Conservation (phyloP, 768 basidiomycete species). For the Boletellus ananas region DNA sequence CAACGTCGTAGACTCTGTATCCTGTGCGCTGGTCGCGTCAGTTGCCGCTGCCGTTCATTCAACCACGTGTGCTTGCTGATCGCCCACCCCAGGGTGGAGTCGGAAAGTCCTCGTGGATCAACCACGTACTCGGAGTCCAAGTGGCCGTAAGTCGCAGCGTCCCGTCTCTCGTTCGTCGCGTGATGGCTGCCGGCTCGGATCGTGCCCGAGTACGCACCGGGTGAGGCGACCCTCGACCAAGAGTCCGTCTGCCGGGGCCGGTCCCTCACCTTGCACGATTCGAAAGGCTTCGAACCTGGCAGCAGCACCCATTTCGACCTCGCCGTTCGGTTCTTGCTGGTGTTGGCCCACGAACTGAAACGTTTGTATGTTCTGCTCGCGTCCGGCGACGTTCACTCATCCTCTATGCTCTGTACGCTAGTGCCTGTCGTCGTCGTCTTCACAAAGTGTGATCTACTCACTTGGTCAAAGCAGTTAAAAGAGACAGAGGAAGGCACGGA, state of each 20-base stretch:
- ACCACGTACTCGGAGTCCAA: background rate
- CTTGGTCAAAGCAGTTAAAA: background rate
- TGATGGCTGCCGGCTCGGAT: background rate
- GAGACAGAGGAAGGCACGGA: background rate
- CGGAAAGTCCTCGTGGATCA: background rate
- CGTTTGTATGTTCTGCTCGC: too few relatives aligned
- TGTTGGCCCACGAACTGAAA: too few relatives aligned
- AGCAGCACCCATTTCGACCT: background rate
- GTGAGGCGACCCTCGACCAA: conserved; percentile 3
- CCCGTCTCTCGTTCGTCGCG: background rate
- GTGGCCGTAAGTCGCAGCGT: background rate
- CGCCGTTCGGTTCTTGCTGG: conserved; percentile 1
- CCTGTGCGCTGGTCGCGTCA: background rate
- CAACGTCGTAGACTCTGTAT: background rate
- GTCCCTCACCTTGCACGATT: conserved; percentile 7
- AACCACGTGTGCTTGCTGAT: background rate
- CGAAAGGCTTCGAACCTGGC: conserved; percentile 6
- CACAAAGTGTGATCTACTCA: conserved; percentile 8
- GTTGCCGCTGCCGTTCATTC: background rate
- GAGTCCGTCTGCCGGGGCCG: conserved; percentile 8
- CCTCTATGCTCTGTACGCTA: too few relatives aligned
- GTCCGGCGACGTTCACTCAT: too few relatives aligned
- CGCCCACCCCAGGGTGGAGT: background rate
- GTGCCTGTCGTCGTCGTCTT: conserved; percentile 6
- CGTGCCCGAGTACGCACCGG: background rate